These are phyloP conservation scores for Styphnolobium japonicum DNA, from an alignment of 306 rosid genomes.

Conservation along the genomic window DNA sequence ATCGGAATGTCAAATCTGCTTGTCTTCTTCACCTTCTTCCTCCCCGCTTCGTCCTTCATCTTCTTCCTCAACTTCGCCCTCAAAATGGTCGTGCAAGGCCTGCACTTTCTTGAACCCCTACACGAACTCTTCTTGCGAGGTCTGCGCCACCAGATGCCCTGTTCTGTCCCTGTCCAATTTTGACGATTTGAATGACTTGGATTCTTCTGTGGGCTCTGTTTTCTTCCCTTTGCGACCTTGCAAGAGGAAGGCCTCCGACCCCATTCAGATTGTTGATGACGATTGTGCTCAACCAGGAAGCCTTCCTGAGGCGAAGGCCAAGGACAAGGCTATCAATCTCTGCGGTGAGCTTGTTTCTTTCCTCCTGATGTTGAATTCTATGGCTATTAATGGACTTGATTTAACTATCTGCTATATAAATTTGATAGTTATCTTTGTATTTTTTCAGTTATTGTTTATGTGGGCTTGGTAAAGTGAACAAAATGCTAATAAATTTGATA, in stretches of 20 bases:
- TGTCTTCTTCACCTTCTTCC: conserved; percentile 33
- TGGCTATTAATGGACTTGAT: background rate
- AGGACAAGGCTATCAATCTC: conserved; percentile 19
- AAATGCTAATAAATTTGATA: too few relatives aligned
- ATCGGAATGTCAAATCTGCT: conserved; percentile 68
- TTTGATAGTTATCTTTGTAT: too few relatives aligned
- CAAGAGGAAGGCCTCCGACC: conserved; percentile 46
- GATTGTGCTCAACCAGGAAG: conserved; percentile 20
- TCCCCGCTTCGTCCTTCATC: background rate
- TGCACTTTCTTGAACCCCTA: conserved; percentile 86
- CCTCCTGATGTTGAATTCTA: background rate
- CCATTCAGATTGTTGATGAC: conserved; percentile 14
- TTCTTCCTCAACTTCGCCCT: conserved; percentile 46
- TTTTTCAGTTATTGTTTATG: background rate
- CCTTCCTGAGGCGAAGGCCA: conserved; percentile 20
- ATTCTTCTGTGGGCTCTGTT: conserved; percentile 67
- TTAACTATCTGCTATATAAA: background rate
- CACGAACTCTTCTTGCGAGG: conserved; percentile 51
- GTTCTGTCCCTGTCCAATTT: conserved; percentile 57
- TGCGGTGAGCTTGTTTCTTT: conserved; percentile 33
- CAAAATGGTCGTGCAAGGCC: conserved; percentile 88
- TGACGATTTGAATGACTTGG: conserved; percentile 49
- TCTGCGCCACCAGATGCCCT: conserved; percentile 66
- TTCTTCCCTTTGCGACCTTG: conserved; percentile 73
- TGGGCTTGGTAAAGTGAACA: too few relatives aligned